Conservation (phyloP, 495 filamentous ascomycete species). For the Aspergillus nidulans region DNA sequence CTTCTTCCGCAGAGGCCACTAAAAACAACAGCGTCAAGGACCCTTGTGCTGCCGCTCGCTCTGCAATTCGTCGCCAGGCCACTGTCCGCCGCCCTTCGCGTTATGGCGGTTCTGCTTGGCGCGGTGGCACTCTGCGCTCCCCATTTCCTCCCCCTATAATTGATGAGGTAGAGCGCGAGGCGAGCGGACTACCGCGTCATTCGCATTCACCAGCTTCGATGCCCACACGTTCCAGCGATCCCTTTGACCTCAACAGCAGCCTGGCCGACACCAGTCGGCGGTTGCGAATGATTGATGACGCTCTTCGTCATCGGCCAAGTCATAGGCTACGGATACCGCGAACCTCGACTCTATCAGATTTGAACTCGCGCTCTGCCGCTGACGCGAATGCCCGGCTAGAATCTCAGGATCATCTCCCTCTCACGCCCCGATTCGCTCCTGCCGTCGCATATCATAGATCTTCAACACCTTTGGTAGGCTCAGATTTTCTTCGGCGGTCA, state of each 20-base stretch:
- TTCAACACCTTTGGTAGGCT: conserved; percentile 21
- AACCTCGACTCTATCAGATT: conserved; percentile 22
- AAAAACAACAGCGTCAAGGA: conserved; percentile 56
- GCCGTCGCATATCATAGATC: conserved; percentile 33
- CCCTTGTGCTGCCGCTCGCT: conserved; percentile 59
- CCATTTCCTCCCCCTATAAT: conserved; percentile 36
- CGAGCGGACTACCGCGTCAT: conserved; percentile 21
- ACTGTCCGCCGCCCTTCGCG: conserved; percentile 37
- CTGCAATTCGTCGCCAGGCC: conserved; percentile 62
- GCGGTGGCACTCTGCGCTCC: conserved; percentile 28
- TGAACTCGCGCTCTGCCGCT: conserved; percentile 22
- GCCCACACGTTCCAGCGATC: conserved; percentile 26
- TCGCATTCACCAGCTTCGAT: conserved; percentile 32
- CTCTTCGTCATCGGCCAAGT: conserved; percentile 28
- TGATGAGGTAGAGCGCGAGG: conserved; percentile 43
- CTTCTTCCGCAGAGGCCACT: conserved; percentile 42
- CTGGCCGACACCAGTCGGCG: conserved; percentile 29
- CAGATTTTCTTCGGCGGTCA: conserved; percentile 22
- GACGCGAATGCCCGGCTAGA: conserved; percentile 15
- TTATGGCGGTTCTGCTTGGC: conserved; percentile 26
- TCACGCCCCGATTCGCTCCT: conserved; percentile 45
- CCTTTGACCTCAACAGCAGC: conserved; percentile 26
- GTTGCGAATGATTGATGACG: conserved; percentile 27
- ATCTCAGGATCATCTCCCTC: conserved; percentile 21
- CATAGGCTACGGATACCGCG: conserved; percentile 32